Base-by-base conservation (phyloP, 2,329 filamentous ascomycete species). In the Curvularia sp. region DNA sequence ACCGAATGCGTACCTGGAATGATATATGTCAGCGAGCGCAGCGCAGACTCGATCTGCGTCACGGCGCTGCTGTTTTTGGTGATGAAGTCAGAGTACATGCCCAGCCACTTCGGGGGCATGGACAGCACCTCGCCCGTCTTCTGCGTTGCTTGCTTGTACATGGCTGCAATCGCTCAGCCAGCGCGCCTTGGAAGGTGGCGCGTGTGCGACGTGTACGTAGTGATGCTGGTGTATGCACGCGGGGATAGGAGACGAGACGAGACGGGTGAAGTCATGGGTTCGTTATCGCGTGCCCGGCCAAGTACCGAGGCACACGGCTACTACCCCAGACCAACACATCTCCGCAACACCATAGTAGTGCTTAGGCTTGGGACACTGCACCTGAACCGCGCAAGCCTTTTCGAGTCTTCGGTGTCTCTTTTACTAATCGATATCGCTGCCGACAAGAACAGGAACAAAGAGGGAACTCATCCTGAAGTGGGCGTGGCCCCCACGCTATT, bases 11-110 rank as follows among this genome's bases (percentile, higher is more conserved):
- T 75, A 88, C 90, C 93, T 57, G 94, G 95, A 49, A 98, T 95
- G 65, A 99, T 93, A 77, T 99, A 99, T 48, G 94, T 97, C 65
- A 99, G 81, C 28, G 93, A 97, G 39, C 95, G 88, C 73, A 99
- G 81, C 13, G 93, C 92, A 63, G 92, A 96, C 81, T 99, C 95
- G 63, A 99, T 94, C 81, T 97, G 93, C 49, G 92, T 92, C 53
- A 99, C 93, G 59, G 96, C 92, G 72, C 92, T 90, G 61, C 93
- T 89, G 77, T 99, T 99, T 80, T 94, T 95, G 62, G 91, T 90
- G 81, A 99, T 94, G 80, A 98, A 97, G 65, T 95, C 89, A 71
- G 88, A 88, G 78, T 96, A 96, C 80, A 88, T 85, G 64, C 84
- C 80, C 53, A 92, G 81, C 87, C 86, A 91, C 77, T 83, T 83